Evolutionary conservation across 768 basidiomycete genomes (phyloP), one percentile per base, ranked within the genome.

Genomic region (Lactarius akahatsu): DNA sequence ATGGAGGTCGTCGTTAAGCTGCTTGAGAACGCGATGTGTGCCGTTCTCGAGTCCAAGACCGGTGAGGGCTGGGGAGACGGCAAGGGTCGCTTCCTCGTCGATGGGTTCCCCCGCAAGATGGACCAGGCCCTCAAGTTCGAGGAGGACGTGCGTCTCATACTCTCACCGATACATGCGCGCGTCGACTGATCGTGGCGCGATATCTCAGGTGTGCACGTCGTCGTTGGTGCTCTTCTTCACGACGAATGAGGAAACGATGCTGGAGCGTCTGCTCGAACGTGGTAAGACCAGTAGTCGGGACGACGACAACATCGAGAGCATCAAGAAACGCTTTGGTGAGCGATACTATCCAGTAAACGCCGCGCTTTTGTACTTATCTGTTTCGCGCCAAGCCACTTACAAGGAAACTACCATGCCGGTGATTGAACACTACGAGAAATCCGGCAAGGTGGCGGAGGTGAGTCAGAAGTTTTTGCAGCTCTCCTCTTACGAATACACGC

Each of bases 51-150:
- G 56, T 71, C 78, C 40, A 77, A 83, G 73, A 64, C 77, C 0
- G 79, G 80, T 13, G 78, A 81, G 8, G 87, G 85, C 26, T 95
- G 93, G 94, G 76, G 75, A 10, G 78, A 84, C 38, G 92, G 89
- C 30, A 80, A 78, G 60, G 93, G 92, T 40, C 87, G 94, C 55
- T 99, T 98, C 82, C 82, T 98, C 72, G 88, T 99, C 68, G 96
- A 99, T 70, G 97, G 96, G 1, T 98, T 98, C 78, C 97, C 96
- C 62, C 85, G 96, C 67, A 95, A 98, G 82, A 95, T 98, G 94
- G 97, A 99, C 75, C 97, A 99, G 78, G 96, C 96, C 0, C 67
- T 89, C 73, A 87, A 88, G 75, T 99, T 98, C 74, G 96, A 98
- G 73, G 81, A 91, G 71, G 82, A 87, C 56, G 96, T 94, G 70